Conservation (phyloP, 2,329 filamentous ascomycete species). For the Colletotrichum navitas region DNA sequence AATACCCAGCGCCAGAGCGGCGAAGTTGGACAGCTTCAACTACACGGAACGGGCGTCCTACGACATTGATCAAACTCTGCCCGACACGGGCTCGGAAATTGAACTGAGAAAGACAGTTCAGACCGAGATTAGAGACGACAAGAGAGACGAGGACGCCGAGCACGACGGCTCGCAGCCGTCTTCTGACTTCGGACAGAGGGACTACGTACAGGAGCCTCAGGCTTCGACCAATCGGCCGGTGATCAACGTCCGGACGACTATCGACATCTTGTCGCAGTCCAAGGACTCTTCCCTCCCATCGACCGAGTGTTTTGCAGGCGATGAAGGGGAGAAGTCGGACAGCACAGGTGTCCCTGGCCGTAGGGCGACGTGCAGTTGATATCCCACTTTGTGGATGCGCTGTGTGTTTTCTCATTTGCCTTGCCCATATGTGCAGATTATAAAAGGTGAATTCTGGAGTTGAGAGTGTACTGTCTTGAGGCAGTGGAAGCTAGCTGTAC, state of each 20-base stretch:
- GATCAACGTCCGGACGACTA: slow-evolving; percentile 40
- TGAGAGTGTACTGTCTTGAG: background rate
- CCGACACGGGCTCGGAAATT: slow-evolving; percentile 32
- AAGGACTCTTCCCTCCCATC: slow-evolving; percentile 6
- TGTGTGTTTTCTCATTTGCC: background rate
- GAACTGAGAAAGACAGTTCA: slow-evolving; percentile 37
- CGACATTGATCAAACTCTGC: slow-evolving; percentile 30
- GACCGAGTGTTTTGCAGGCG: slow-evolving; percentile 14
- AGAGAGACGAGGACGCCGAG: slow-evolving; percentile 4
- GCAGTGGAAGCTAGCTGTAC: background rate
- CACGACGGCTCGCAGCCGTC: slow-evolving; percentile 34
- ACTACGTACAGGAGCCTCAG: slow-evolving; percentile 10
- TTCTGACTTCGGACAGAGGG: slow-evolving; percentile 33
- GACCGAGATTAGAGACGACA: background rate
- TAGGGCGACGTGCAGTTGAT: background rate
- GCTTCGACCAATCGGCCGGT: slow-evolving; percentile 3
- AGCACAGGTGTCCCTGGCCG: background rate
- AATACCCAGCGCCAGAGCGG: background rate
- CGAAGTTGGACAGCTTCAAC: slow-evolving; percentile 7
- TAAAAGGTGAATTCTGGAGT: background rate
- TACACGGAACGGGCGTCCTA: slow-evolving; percentile 29
- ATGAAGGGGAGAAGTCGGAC: background rate
- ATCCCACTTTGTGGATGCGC: background rate
- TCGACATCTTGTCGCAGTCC: slow-evolving; percentile 33
- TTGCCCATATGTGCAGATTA: background rate